Percentiles rank a stretch among this genome's conserved stretches.
Evolutionary conservation across 1,139 yeast species (phyloP).

Genomic region (Sugiyamaella pinicola): DNA sequence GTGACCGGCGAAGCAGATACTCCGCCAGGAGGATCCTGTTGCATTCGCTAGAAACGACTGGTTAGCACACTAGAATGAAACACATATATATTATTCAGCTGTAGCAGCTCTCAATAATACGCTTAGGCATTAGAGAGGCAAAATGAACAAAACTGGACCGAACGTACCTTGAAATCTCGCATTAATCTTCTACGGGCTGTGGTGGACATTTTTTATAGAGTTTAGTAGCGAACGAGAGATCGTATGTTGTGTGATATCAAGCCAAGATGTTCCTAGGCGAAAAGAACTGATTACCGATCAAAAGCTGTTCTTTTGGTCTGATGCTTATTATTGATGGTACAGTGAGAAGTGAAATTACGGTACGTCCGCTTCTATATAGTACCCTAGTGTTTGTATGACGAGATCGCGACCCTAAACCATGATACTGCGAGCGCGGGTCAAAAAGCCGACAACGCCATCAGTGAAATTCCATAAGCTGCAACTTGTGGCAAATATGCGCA

Average conservation of each 20-base stretch:
- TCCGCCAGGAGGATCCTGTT: conserved; percentile 97
- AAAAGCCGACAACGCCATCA: neutral
- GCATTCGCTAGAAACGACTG: conserved; percentile 68
- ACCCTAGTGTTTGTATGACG: neutral
- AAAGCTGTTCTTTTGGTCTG: too few relatives aligned
- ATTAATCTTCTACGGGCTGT: conserved; percentile 97
- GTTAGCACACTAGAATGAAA: too few relatives aligned
- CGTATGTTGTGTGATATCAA: neutral
- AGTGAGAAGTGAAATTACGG: too few relatives aligned
- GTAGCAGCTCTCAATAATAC: too few relatives aligned
- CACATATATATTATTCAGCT: too few relatives aligned
- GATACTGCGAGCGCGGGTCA: neutral
- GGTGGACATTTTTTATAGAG: conserved; percentile 68
- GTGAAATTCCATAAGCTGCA: too few relatives aligned
- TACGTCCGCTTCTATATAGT: neutral
- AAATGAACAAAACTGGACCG: neutral
- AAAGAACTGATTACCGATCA: too few relatives aligned
- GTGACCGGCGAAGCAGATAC: conserved; percentile 97
- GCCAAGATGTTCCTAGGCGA: too few relatives aligned
- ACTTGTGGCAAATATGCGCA: too few relatives aligned
- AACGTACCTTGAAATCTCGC: conserved; percentile 90
- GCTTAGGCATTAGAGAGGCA: too few relatives aligned
- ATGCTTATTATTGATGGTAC: too few relatives aligned
- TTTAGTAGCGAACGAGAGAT: neutral
- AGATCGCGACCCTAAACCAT: neutral